Percentiles rank a stretch among this genome's conserved stretches.
phyloP scores from a whole-genome alignment of 169 alveolate genomes.

The Plasmodium ovale region DNA sequence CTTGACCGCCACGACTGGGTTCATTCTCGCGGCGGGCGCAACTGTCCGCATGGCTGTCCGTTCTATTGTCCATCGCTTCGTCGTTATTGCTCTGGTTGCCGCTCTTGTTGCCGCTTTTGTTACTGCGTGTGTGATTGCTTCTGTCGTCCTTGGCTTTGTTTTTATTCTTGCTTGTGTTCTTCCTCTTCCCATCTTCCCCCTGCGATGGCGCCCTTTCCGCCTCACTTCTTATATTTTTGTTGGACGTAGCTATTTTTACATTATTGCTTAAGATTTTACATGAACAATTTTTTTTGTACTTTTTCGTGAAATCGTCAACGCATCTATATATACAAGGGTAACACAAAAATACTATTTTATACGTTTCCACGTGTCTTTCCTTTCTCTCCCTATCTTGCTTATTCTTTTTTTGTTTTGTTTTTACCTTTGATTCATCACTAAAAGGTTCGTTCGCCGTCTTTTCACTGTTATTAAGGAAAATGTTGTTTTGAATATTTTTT shows the following conservation, averaged over 20 bases:
- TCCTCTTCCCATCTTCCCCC: constrained; percentile 5
- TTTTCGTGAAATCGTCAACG: constrained; percentile 60
- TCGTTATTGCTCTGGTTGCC: not conserved
- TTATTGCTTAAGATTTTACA: constrained; percentile 64
- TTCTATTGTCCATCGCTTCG: not conserved
- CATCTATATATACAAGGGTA: constrained; percentile 72
- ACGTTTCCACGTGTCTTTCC: constrained; percentile 7
- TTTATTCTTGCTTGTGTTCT: constrained; percentile 1
- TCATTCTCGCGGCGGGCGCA: too few relatives aligned
- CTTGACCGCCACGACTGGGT: too few relatives aligned
- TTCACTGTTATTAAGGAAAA: not conserved
- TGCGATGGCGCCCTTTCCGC: not conserved
- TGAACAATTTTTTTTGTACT: constrained; percentile 52
- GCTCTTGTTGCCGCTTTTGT: not conserved
- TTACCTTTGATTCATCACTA: constrained; percentile 17
- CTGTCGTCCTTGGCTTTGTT: not conserved
- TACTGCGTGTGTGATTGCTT: not conserved
- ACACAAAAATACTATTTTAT: constrained; percentile 71
- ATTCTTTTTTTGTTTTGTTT: constrained; percentile 33
- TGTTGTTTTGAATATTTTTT: not conserved
- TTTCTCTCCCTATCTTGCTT: constrained; percentile 48
- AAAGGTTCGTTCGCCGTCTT: not conserved
- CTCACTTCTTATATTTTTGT: constrained; percentile 30
- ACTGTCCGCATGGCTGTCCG: not conserved
- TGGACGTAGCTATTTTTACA: constrained; percentile 63